Evolutionary conservation across 1,139 yeast species (phyloP).

Genomic region (Blastobotrys malaysiensis): DNA sequence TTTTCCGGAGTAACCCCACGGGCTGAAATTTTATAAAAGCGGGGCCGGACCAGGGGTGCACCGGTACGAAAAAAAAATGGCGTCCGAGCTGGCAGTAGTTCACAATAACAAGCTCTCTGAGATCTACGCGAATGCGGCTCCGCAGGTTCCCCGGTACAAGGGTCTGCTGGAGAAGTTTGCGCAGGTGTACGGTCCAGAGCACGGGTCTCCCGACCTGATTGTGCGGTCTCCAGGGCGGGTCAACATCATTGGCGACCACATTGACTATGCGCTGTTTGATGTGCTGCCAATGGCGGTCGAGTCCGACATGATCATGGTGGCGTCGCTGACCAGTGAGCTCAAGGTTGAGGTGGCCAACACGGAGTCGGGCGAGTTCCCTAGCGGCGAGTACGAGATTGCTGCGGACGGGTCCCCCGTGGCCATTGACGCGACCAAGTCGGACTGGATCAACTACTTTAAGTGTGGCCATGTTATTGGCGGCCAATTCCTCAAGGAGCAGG

Average conservation of each 20-base stretch:
- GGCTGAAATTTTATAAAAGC: too few species aligned
- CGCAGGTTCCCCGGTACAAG: constrained; percentile 23
- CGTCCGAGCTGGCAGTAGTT: constrained; percentile 8
- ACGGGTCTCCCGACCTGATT: constrained; percentile 39
- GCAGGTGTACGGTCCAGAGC: constrained; percentile 16
- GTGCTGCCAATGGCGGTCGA: constrained; percentile 76
- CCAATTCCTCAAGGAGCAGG: constrained; percentile 40
- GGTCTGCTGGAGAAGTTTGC: constrained; percentile 20
- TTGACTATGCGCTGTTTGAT: constrained; percentile 63
- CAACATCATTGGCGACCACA: constrained; percentile 70
- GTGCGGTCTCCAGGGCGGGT: constrained; percentile 72
- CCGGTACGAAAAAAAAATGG: too few species aligned
- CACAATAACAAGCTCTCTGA: constrained; percentile 15
- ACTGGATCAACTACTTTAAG: constrained; percentile 66
- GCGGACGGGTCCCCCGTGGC: constrained; percentile 39
- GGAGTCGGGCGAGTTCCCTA: constrained; percentile 36
- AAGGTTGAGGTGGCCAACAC: constrained; percentile 44
- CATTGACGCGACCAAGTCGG: constrained; percentile 46
- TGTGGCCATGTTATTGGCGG: constrained; percentile 63
- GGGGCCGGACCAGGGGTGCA: too few species aligned
- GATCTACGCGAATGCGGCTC: constrained; percentile 19
- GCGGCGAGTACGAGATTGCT: constrained; percentile 41
- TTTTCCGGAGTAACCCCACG: too few species aligned
- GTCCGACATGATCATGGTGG: constrained; percentile 57
- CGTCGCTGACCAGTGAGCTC: constrained; percentile 31